Percentiles rank a stretch among this genome's conserved stretches.
These are phyloP conservation scores for Peniophora sp. DNA, from an alignment of 1,284 basidiomycete species.

Conservation along the genomic window DNA sequence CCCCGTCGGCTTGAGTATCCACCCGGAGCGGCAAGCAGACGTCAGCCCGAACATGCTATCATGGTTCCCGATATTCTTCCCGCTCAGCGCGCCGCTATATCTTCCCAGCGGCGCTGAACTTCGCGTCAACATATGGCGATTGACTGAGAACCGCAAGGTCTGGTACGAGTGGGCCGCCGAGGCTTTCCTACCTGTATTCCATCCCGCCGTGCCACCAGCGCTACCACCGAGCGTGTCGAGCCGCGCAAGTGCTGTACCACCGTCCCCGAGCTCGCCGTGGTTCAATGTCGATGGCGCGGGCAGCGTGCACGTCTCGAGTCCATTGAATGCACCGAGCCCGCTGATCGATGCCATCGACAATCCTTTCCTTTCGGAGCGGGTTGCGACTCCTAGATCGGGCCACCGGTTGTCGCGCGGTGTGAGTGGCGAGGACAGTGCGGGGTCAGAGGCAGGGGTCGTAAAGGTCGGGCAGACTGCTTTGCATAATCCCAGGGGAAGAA, in stretches of 20 bases:
- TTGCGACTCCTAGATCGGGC: constrained; percentile 13
- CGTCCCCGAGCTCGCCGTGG: constrained; percentile 11
- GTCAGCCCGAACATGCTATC: constrained; percentile 94
- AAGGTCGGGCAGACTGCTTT: constrained; percentile 91
- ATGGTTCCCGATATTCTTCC: constrained; percentile 99
- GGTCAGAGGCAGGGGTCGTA: constrained; percentile 33
- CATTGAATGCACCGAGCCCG: constrained; percentile 48
- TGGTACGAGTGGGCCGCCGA: constrained; percentile 99
- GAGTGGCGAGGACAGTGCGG: no score
- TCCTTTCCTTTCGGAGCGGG: constrained; percentile 16
- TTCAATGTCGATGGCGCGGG: constrained; percentile 12
- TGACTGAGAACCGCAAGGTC: constrained; percentile 81
- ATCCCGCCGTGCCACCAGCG: constrained; percentile 4
- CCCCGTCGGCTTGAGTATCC: constrained; percentile 87
- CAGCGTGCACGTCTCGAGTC: constrained; percentile 26
- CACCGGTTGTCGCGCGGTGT: constrained; percentile 13
- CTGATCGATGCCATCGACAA: constrained; percentile 53
- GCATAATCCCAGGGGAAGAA: constrained; percentile 85
- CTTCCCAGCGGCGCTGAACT: constrained; percentile 89
- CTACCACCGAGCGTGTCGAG: constrained; percentile 7
- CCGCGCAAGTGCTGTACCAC: constrained; percentile 8
- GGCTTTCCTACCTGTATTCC: constrained; percentile 68
- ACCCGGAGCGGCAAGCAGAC: constrained; percentile 79
- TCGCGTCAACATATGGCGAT: constrained; percentile 90
- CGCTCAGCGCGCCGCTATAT: constrained; percentile 87